Base-by-base conservation (phyloP, 2,329 filamentous ascomycete genomes). In the Fusarium humuli region DNA sequence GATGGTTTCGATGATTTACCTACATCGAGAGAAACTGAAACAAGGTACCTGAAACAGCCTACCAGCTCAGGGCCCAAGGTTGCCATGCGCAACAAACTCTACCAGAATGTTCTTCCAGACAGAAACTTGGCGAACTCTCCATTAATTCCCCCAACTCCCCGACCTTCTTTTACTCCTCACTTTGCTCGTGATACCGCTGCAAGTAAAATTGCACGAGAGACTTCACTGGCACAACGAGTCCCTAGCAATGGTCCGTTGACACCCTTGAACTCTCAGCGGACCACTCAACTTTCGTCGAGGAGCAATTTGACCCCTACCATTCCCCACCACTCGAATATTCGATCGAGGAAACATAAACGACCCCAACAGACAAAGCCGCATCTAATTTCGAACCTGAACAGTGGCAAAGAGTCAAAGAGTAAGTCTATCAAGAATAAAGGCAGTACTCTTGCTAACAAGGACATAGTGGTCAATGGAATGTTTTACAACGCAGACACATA, bases 1-100 rank as follows among this genome's bases (percentile, higher is more conserved):
- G 95, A 98, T 73, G 90, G 88, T 4, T 98, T 99, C 78, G 96
- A 99, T 78, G 96, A 99, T 80, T 83, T 99, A 59, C 95, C 95
- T 3, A 98, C 94, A 0, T 98, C 94, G 18, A 89, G 87, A 14
- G 89, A 91, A 65, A 87, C 89, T 16, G 96, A 99, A 80, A 94
- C 90, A 67, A 92, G 89, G 74, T 99, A 89, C 76, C 85, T 94
- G 67, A 97, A 94, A 79, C 90, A 92, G 73, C 94, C 96, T 5
- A 84, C 91, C 41, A 89, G 87, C 48, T 87, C 88, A 57, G 90
- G 91, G 46, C 88, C 91, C 27, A 94, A 91, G 79, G 86, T 88
- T 37, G 81, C 83, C 42, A 76, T 88, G 34, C 84, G 88, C 57
- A 88, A 84, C 75, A 89, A 85, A 74, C 76, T 87, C 11, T 85